Conservation (phyloP, 164 flowering plant species). For the Malania oleifera region DNA sequence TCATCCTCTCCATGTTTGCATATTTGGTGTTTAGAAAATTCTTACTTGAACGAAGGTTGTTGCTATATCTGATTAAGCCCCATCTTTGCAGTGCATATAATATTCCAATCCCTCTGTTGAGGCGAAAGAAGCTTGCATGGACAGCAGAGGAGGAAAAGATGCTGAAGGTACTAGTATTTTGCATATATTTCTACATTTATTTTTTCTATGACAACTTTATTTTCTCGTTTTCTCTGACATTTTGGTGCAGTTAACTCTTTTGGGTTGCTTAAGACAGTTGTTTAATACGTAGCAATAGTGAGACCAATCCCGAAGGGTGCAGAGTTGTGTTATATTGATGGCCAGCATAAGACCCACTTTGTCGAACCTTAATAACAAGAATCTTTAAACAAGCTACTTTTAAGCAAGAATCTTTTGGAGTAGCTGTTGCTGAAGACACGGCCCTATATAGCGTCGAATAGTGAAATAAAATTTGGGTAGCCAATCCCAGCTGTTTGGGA, state of each 20-base stretch:
- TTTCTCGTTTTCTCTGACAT: neutral
- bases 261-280: neutral
- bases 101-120: conserved; percentile 25
- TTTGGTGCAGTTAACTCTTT: neutral
- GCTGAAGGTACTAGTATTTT: conserved; percentile 29
- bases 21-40: neutral
- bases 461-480: neutral
- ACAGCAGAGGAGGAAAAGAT: conserved; percentile 37
- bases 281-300: no score
- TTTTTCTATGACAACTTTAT: neutral
- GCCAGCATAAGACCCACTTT: neutral
- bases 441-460: neutral
- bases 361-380: no score
- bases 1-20: no score
- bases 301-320: neutral
- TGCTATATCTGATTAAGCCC: neutral
- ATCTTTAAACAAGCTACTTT: no score
- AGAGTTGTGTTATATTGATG: neutral
- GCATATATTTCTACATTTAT: neutral
- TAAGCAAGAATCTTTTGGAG: no score
- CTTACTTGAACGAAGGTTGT: no score
- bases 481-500: neutral
- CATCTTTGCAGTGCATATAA: conserved; percentile 28
- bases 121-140: conserved; percentile 37
- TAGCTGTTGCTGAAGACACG: neutral